Base-by-base conservation (phyloP, 805 yeast genomes). In the Sugiyamaella valdiviana region DNA sequence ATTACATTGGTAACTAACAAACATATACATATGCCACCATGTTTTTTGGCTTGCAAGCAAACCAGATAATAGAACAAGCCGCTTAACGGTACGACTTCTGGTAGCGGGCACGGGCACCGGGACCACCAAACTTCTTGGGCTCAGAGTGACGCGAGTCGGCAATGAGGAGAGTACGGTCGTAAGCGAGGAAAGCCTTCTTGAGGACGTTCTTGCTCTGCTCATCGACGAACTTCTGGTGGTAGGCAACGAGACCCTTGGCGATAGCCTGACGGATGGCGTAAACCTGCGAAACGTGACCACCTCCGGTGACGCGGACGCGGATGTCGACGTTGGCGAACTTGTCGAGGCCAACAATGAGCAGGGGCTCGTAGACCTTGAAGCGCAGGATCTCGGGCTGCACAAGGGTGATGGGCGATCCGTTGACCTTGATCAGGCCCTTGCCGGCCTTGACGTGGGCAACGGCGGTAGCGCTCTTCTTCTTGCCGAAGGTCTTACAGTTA, bases 101-200 rank as follows among this genome's bases (percentile, higher is more conserved):
- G 97, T 87, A 91, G 82, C 98, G 91, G 73, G 99, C 93, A 82
- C 99, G 93, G 80, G 99, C 99, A 87, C 99, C 99, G 78, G 95
- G 95, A 83, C 99, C 99, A 83, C 99, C 99, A 82, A 93, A 93
- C 83, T 93, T 93, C 97, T 93, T 93, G 84, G 99, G 99, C 83
- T 93, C 99, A 85, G 90, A 84, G 85, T 95, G 91, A 86, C 99
- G 89, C 68, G 97, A 80, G 77, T 93, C 99, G 69, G 99, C 98
- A 76, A 93, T 93, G 79, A 93, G 85, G 75, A 93, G 85, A 75
- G 98, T 88, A 83, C 96, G 90, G 91, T 93, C 99, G 84, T 90
- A 95, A 69, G 95, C 72, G 63, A 91, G 82, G 79, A 90, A 88
- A 68, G 95, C 84, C 81, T 89, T 90, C 95, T 93, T 93, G 75